Base-by-base conservation (phyloP, 225 moss, liverwort and hornwort species). In the Sphagnum tenellum region DNA sequence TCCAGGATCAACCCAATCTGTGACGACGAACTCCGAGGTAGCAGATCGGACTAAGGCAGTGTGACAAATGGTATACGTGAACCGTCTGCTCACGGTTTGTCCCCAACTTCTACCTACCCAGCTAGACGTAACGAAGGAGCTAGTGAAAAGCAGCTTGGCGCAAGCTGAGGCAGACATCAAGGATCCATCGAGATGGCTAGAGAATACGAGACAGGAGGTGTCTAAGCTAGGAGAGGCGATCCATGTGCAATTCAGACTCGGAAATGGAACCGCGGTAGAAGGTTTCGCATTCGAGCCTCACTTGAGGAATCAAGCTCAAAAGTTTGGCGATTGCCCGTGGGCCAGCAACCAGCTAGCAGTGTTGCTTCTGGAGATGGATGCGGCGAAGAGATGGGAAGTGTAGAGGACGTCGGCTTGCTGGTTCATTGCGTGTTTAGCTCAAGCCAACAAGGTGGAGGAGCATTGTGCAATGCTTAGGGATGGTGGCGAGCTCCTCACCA, bases 71-170 rank as follows among this genome's bases (percentile, higher is more conserved):
- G 54, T 9, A 5, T 70, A 70, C 9, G 45, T 70, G 50, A 56
- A 49, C 64, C 64, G 64, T 6, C 56, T 70, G 5, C 29, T 70
- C 4, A 70, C 64, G 8, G 57, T 64, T 5, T 70, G 70, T 62
- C 64, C 70, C 44, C 63, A 70, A 10, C 44, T 70, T 44, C 70
- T 70, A 1, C 70, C 70, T 49, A 70, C 63, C 7, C 64, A 70
- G 9, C 55, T 70, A 50, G 70, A 70, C 13, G 49, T 57, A 5
- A 70, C 70, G 9, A 63, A 64, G 49, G 56, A 1, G n/a, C 8
- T 6, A 4, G 70, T 70, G 44, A 64, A 63, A 0, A 0, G 50
- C 4, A 64, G 57, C 57, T 10, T 63, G 44, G 11, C 13, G 50
- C 3, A 44, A 12, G 48, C 49, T 47, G 47, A 64, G n/a, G 4